Conservation (phyloP, 106 monocot species). For the Allium sativum region DNA sequence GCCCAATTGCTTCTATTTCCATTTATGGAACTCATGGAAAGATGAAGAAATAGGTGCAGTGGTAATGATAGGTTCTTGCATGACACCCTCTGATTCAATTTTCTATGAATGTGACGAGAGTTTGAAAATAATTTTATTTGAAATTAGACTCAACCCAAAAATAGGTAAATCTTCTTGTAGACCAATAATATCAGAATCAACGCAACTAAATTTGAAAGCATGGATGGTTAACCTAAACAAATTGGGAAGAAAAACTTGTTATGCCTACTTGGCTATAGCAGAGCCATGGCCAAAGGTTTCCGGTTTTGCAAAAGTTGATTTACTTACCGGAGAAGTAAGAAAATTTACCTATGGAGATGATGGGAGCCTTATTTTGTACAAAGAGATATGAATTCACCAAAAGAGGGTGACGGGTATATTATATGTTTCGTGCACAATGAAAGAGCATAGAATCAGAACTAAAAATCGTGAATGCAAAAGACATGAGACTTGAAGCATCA, state of each 20-base stretch:
- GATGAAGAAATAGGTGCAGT: constrained; percentile 14
- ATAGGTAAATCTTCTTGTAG: constrained; percentile 49
- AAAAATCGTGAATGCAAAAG: constrained; percentile 38
- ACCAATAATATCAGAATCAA: constrained; percentile 15
- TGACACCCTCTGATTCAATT: constrained; percentile 11
- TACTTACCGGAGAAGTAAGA: constrained; percentile 46
- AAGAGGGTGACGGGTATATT: constrained; percentile 55
- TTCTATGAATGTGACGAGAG: constrained; percentile 21
- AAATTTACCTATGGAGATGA: constrained; percentile 47
- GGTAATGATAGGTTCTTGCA: constrained; percentile 13
- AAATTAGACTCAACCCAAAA: constrained; percentile 45
- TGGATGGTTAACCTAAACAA: constrained; percentile 85
- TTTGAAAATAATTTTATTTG: constrained; percentile 49
- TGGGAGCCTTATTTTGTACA: constrained; percentile 65
- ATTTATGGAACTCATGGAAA: constrained; percentile 53
- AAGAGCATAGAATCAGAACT: constrained; percentile 35
- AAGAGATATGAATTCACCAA: neutral
- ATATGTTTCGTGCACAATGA: constrained; percentile 52
- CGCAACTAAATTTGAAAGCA: constrained; percentile 58
- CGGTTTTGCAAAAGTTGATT: constrained; percentile 81
- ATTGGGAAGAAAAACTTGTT: constrained; percentile 60
- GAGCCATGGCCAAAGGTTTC: constrained; percentile 94
- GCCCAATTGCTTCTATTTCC: constrained; percentile 58
- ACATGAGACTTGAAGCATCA: constrained; percentile 39
- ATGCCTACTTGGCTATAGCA: constrained; percentile 82